A percentile compares a stretch with the other conserved stretches of the same genome.
Evolutionary conservation across 2,329 filamentous ascomycete genomes (phyloP).

Genomic region (Scedosporium dehoogii): DNA sequence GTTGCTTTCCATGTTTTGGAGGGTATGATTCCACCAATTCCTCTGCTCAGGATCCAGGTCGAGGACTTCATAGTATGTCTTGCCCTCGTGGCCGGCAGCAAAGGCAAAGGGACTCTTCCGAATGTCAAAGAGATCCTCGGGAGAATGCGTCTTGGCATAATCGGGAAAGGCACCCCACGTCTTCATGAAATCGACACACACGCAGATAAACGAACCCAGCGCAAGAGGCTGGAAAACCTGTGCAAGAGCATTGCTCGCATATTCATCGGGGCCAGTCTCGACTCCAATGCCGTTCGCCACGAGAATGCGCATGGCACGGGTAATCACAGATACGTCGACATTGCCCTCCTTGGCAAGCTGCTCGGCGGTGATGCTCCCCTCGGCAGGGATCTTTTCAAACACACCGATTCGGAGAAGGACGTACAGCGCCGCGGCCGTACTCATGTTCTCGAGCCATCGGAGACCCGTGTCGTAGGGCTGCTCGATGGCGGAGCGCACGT

Average conservation of each 20-base stretch:
- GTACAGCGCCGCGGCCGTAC: constrained; percentile 12
- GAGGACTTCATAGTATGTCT: constrained; percentile 21
- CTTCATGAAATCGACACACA: constrained; percentile 21
- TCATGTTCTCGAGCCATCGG: constrained; percentile 14
- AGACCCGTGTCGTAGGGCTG: constrained; percentile 13
- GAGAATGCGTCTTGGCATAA: constrained; percentile 17
- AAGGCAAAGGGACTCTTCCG: constrained; percentile 20
- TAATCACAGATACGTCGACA: constrained; percentile 19
- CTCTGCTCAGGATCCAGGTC: constrained; percentile 15
- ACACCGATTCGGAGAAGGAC: constrained; percentile 12
- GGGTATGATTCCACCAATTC: constrained; percentile 18
- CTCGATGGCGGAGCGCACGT: constrained; percentile 13
- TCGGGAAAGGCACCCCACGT: constrained; percentile 14
- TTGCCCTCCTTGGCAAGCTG: constrained; percentile 15
- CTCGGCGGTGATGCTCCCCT: constrained; percentile 10
- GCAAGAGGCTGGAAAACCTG: constrained; percentile 17
- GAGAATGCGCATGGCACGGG: constrained; percentile 20
- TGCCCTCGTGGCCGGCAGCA: constrained; percentile 18
- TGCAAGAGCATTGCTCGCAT: constrained; percentile 22
- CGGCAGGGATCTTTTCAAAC: constrained; percentile 11
- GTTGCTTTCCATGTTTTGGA: constrained; percentile 17
- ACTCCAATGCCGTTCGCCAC: constrained; percentile 19
- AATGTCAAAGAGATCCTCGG: constrained; percentile 17
- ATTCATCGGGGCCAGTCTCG: constrained; percentile 19
- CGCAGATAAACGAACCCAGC: constrained; percentile 20